Base-by-base conservation (phyloP, 495 filamentous ascomycete species). In the Rusavskia elegans region DNA sequence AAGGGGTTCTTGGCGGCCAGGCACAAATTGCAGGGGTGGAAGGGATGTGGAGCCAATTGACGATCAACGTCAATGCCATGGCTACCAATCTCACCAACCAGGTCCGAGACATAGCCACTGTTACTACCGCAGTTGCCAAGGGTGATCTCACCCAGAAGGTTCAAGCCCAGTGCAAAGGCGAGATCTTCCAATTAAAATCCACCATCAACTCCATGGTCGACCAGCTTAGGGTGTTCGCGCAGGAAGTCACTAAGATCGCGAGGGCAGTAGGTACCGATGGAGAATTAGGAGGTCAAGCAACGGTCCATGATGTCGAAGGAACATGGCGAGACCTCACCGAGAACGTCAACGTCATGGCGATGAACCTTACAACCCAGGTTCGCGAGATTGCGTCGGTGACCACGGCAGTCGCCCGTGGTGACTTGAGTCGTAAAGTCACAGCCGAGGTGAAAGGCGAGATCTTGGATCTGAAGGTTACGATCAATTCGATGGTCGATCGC, bases 201-300 rank as follows among this genome's bases (percentile, higher is more conserved):
- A 98, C 93, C 40, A 97, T 98, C 70, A 98, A 98, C 66, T 88
- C 85, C 66, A 98, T 98, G 92, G 92, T 98, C 56, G 92, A 96
- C 63, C 92, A 95, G 64, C 75, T 98, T 19, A 86, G 89, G 56
- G 89, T 95, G 62, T 98, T 98, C 61, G 92, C 92, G 2, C 85
- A 90, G 45, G 89, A 98, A 72, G 92, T 98, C 46, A 97, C 92
- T 17, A 95, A 94, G 71, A 94, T 98, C 59, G 92, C 92, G 38
- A 82, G 89, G 60, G 92, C 96, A 62, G 92, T 98, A 71, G 92
- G 92, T 55, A 96, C 92, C 1, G 92, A 98, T 62, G 92, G 92
- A 60, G 83, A 89, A 45, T 78, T 98, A 4, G 92, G 92, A 61
- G 92, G 90, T 30, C 92, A 98, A 69, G 92, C 92, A 29, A 94